These are phyloP conservation scores for Neurospora tetrasperma DNA, from an alignment of 495 filamentous ascomycete genomes.

Conservation along the genomic window DNA sequence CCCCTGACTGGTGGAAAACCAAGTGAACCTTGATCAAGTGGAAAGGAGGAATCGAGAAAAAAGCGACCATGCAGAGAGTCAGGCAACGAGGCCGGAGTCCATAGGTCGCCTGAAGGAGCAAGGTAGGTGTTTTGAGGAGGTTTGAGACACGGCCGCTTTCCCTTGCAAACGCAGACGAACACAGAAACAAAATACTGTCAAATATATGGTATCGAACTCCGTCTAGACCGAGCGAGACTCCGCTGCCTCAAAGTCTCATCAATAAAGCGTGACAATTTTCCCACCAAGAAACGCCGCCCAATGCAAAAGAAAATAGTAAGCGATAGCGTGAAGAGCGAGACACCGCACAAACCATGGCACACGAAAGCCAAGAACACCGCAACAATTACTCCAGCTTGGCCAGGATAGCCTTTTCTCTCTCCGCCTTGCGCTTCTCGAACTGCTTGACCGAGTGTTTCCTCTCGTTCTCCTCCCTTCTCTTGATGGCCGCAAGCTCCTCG, in stretches of 20 bases:
- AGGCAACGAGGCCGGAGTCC: no score
- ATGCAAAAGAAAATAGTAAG: constrained; percentile 8
- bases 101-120: no score
- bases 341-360: background rate
- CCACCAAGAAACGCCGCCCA: constrained; percentile 15
- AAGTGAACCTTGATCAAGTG: no score
- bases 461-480: constrained; percentile 87
- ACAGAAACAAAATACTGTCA: no score
- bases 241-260: background rate
- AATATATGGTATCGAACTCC: background rate
- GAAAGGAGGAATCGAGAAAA: no score
- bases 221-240: background rate
- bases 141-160: no score
- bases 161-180: no score
- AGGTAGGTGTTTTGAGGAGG: no score
- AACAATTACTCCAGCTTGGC: constrained; percentile 54
- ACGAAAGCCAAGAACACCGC: background rate
- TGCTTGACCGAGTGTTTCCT: constrained; percentile 79
- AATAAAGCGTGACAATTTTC: background rate
- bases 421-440: constrained; percentile 58
- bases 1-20: no score
- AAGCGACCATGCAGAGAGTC: no score
- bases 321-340: background rate
- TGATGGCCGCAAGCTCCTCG: constrained; percentile 77
- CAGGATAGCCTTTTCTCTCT: constrained; percentile 91